Percentiles rank a stretch among this genome's conserved stretches.
phyloP scores from a whole-genome alignment of 352 stramenopile genomes.

The Proteromonas lacertae region DNA sequence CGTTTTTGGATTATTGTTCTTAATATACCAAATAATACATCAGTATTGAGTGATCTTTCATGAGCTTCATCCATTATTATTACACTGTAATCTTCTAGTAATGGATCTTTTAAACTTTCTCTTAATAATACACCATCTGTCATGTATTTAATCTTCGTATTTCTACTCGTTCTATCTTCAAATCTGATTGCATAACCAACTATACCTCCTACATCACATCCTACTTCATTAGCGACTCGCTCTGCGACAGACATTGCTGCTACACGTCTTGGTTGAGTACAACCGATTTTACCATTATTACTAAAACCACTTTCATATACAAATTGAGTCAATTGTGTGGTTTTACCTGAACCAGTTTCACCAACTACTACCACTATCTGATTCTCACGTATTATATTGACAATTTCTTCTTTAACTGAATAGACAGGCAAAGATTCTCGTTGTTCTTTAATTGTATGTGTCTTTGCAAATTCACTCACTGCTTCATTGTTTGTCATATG shows the following conservation, averaged over 20 bases:
- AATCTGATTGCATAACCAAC: slow-evolving; percentile 59
- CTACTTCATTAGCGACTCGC: slow-evolving; percentile 84
- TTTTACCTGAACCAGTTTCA: slow-evolving; percentile 85
- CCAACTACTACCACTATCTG: slow-evolving; percentile 88
- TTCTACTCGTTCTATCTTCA: slow-evolving; percentile 56
- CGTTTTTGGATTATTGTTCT: slow-evolving; percentile 48
- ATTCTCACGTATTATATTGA: slow-evolving; percentile 87
- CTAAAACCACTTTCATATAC: slow-evolving; percentile 46
- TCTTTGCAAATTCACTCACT: slow-evolving; percentile 55
- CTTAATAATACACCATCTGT: slow-evolving; percentile 91
- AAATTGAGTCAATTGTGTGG: slow-evolving; percentile 83
- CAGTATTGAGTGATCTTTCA: slow-evolving; percentile 60
- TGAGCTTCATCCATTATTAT: slow-evolving; percentile 64
- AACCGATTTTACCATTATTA: slow-evolving; percentile 48
- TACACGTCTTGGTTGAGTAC: slow-evolving; percentile 85
- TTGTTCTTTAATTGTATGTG: slow-evolving; percentile 70
- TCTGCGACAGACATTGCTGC: slow-evolving; percentile 87
- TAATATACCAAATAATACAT: slow-evolving; percentile 62
- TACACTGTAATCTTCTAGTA: slow-evolving; percentile 21
- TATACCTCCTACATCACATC: slow-evolving; percentile 26
- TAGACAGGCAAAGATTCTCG: slow-evolving; percentile 76
- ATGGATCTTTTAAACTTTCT: slow-evolving; percentile 52
- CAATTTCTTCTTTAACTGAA: slow-evolving; percentile 62
- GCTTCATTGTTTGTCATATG: not conserved
- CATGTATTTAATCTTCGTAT: slow-evolving; percentile 94